These are phyloP conservation scores for Thoreauomyces humboldtii DNA, from an alignment of 192 early-diverging fungal species.

Conservation along the genomic window DNA sequence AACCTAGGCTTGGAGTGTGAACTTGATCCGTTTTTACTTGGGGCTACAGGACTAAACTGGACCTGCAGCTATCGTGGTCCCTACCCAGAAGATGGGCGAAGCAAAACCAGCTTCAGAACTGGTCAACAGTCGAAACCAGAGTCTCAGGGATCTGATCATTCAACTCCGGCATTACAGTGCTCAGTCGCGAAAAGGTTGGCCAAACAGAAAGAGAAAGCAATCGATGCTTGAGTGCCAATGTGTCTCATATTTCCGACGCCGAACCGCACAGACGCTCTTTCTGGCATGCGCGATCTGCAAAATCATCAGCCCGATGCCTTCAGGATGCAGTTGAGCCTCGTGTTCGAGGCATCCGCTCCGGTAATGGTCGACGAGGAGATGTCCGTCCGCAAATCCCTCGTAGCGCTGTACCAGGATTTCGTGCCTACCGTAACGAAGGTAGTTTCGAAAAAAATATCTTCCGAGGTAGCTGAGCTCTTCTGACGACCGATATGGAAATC, in stretches of 20 bases:
- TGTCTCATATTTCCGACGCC: neutral
- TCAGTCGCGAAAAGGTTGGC: slow-evolving; percentile 36
- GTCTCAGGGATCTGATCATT: slow-evolving; percentile 68
- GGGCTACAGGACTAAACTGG: neutral
- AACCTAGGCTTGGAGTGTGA: neutral
- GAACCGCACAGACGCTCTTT: slow-evolving; percentile 1
- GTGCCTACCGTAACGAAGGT: slow-evolving; percentile 16
- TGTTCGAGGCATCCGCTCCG: neutral
- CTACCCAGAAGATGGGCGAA: slow-evolving; percentile 72
- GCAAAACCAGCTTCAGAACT: slow-evolving; percentile 66
- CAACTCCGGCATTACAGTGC: slow-evolving; percentile 80
- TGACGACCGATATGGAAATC: slow-evolving; percentile 1
- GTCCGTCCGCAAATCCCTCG: slow-evolving; percentile 23
- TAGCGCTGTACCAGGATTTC: slow-evolving; percentile 21
- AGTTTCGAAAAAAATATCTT: too few species aligned
- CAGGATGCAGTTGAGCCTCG: neutral
- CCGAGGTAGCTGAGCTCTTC: neutral
- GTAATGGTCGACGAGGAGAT: neutral
- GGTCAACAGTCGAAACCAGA: slow-evolving; percentile 75
- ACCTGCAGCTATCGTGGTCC: slow-evolving; percentile 65
- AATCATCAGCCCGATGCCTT: neutral
- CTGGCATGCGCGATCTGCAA: neutral
- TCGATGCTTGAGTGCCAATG: neutral
- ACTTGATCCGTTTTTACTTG: neutral
- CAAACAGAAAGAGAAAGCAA: neutral